These are phyloP conservation scores for Suillus bovinus DNA, from an alignment of 768 basidiomycete species.

Conservation along the genomic window DNA sequence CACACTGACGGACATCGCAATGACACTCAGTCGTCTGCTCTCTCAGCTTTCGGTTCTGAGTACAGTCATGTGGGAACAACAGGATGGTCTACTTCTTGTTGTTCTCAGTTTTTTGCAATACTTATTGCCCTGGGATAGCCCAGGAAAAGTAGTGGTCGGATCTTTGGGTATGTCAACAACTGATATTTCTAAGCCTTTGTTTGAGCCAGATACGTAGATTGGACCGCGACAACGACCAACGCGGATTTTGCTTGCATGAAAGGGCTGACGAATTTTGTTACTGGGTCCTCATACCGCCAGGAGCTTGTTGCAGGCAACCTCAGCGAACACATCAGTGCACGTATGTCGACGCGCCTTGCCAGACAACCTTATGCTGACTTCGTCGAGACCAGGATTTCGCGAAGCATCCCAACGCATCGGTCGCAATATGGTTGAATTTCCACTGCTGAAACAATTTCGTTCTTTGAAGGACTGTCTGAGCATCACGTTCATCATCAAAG, in stretches of 20 bases:
- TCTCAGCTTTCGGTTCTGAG: conserved; percentile 64
- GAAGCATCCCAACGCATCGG: conserved; percentile 31
- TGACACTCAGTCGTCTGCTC: conserved; percentile 48
- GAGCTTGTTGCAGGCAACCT: conserved; percentile 73
- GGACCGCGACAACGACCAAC: conserved; percentile 74
- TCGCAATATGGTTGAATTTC: conserved; percentile 38
- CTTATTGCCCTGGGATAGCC: conserved; percentile 42
- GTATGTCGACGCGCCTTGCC: conserved; percentile 36
- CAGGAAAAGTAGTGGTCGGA: conserved; percentile 16
- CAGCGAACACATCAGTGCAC: conserved; percentile 47
- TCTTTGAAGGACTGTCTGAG: conserved; percentile 27
- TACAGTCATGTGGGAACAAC: conserved; percentile 58
- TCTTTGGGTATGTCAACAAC: conserved; percentile 31
- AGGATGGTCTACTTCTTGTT: conserved; percentile 60
- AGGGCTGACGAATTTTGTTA: conserved; percentile 62
- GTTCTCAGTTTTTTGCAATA: conserved; percentile 54
- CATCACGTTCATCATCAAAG: conserved; percentile 45
- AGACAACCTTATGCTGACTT: neutral
- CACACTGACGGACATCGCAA: conserved; percentile 39
- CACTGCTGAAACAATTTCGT: conserved; percentile 33
- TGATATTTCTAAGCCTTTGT: neutral
- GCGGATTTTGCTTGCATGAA: conserved; percentile 60
- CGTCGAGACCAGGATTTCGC: conserved; percentile 32
- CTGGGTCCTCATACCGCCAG: conserved; percentile 47
- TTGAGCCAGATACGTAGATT: conserved; percentile 38